Conservation (phyloP, 768 basidiomycete species). For the Rossbeevera mucosa region DNA sequence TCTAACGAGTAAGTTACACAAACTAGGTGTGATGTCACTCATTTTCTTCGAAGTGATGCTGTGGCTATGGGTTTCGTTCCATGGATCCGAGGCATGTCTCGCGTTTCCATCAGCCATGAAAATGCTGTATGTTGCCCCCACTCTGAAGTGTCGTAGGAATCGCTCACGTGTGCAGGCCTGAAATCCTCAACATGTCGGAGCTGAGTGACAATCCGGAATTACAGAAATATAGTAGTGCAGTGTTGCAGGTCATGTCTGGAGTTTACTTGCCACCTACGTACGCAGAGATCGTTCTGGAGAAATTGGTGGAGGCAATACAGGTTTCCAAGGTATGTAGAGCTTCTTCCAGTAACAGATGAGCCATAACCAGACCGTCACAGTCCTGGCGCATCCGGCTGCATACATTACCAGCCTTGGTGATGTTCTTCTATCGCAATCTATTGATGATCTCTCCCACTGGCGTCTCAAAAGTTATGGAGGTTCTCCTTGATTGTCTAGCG, state of each 20-base stretch:
- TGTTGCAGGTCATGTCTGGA: constrained; percentile 78
- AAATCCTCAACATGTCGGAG: constrained; percentile 86
- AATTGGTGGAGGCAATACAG: constrained; percentile 68
- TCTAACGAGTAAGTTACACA: constrained; percentile 54
- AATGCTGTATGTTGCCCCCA: constrained; percentile 56
- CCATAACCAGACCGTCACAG: constrained; percentile 35
- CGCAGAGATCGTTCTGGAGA: constrained; percentile 53
- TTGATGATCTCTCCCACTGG: constrained; percentile 65
- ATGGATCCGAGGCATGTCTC: constrained; percentile 68
- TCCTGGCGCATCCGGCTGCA: constrained; percentile 90
- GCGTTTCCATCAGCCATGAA: constrained; percentile 74
- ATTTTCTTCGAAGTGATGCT: constrained; percentile 52
- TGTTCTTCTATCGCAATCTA: constrained; percentile 90
- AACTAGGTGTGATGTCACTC: constrained; percentile 3
- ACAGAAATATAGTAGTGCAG: constrained; percentile 74
- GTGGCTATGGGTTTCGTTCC: constrained; percentile 76
- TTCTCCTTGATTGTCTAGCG: constrained; percentile 74
- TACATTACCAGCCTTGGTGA: constrained; percentile 80
- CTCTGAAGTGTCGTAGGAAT: not conserved
- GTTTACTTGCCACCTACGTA: constrained; percentile 69
- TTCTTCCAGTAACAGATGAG: constrained; percentile 1
- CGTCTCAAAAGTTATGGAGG: constrained; percentile 72
- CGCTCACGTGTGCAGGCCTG: constrained; percentile 51
- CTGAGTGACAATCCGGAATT: constrained; percentile 81
- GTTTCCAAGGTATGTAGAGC: constrained; percentile 58